These are phyloP conservation scores for Pisolithus albus DNA, from an alignment of 768 basidiomycete species.

Conservation along the genomic window DNA sequence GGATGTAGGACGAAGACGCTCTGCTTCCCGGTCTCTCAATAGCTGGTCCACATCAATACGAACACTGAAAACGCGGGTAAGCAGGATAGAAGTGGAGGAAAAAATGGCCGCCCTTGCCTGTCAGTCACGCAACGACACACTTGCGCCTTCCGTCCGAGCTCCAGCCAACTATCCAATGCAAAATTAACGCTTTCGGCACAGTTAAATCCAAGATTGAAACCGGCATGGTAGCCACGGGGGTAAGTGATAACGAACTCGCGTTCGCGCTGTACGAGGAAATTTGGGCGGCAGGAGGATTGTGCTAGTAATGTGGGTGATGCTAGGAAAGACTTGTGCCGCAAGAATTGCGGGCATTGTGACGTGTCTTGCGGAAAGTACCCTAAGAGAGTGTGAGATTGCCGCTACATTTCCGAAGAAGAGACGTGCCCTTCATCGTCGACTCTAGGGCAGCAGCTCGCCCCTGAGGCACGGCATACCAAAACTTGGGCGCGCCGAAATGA, in stretches of 20 bases:
- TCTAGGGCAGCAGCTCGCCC: constrained; percentile 78
- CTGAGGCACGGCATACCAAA: constrained; percentile 97
- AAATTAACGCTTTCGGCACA: constrained; percentile 98
- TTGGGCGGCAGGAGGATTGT: constrained; percentile 74
- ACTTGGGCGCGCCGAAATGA: constrained; percentile 95
- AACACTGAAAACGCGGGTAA: constrained; percentile 48
- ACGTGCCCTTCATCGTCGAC: constrained; percentile 73
- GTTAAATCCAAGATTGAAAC: constrained; percentile 94
- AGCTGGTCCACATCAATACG: constrained; percentile 90
- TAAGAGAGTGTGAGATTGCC: constrained; percentile 22
- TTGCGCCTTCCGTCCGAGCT: constrained; percentile 75
- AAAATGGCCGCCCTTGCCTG: constrained; percentile 42
- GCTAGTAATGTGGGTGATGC: constrained; percentile 82
- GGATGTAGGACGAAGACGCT: constrained; percentile 20
- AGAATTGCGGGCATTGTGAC: constrained; percentile 82
- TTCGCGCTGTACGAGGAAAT: constrained; percentile 82
- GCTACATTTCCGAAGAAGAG: constrained; percentile 11
- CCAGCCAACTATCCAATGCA: constrained; percentile 90
- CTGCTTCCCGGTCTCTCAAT: constrained; percentile 56
- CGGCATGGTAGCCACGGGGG: constrained; percentile 92
- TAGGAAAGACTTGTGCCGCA: constrained; percentile 94
- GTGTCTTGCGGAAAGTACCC: constrained; percentile 89
- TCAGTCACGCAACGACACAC: constrained; percentile 67
- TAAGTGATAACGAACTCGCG: constrained; percentile 97
- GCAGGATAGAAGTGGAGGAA: neutral